A percentile compares a stretch with the other conserved stretches of the same genome.
Conservation (phyloP, 1,284 basidiomycete genomes). For the Phenoliferia sp. region DNA sequence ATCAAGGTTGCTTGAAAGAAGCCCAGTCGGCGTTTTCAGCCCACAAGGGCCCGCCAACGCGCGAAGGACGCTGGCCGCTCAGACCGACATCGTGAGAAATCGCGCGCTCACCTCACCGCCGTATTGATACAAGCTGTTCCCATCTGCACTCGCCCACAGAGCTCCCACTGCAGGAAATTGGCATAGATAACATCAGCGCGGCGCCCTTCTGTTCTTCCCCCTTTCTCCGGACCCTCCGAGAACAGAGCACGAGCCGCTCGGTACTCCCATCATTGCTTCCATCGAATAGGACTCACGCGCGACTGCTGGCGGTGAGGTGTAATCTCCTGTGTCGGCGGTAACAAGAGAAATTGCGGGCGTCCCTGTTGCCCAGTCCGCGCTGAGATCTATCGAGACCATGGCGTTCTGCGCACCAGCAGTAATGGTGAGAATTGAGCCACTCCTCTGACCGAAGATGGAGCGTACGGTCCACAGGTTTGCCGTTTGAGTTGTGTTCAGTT, state of each 20-base stretch:
- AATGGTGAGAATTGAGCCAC: too few relatives aligned
- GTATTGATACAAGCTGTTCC: conserved; percentile 28
- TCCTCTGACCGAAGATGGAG: too few relatives aligned
- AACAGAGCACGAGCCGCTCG: neutral
- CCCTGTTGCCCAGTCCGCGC: conserved; percentile 23
- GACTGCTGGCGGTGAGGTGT: conserved; percentile 32
- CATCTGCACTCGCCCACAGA: conserved; percentile 28
- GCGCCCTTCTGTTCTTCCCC: too few relatives aligned
- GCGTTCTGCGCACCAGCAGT: too few relatives aligned
- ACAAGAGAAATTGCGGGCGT: conserved; percentile 33
- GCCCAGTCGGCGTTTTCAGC: too few relatives aligned
- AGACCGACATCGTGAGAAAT: too few relatives aligned
- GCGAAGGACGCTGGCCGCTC: too few relatives aligned
- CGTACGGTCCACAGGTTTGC: conserved; percentile 33
- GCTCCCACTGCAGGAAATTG: conserved; percentile 21
- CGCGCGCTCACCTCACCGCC: conserved; percentile 22
- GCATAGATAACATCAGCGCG: too few relatives aligned
- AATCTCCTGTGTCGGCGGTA: conserved; percentile 31
- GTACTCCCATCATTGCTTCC: neutral
- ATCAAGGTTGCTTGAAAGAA: too few relatives aligned
- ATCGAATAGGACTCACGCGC: conserved; percentile 19
- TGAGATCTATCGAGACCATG: conserved; percentile 31
- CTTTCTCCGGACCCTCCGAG: neutral
- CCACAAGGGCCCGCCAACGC: too few relatives aligned
- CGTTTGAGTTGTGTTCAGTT: conserved; percentile 17